Percentiles rank a stretch among this genome's conserved stretches.
Conservation (phyloP, 306 rosid genomes). For the Prinsepia uniflora region DNA sequence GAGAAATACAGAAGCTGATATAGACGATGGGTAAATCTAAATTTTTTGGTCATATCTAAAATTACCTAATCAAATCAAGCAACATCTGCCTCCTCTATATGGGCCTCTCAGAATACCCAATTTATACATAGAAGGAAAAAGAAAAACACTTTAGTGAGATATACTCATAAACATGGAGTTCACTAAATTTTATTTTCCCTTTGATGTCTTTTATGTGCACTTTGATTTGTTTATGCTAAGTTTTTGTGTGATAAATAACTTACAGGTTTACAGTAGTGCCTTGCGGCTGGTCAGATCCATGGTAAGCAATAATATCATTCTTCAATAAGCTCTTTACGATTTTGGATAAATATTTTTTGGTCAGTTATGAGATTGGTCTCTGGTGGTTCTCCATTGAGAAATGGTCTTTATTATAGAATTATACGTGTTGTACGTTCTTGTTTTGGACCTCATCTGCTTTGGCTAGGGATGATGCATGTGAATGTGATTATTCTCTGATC, state of each 20-base stretch:
- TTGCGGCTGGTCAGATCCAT: conserved; percentile 94
- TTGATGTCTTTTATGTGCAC: neutral
- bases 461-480: neutral
- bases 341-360: neutral
- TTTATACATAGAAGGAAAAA: neutral
- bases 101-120: neutral
- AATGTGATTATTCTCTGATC: neutral
- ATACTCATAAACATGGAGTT: neutral
- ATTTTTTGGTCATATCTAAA: too few relatives aligned
- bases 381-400: neutral
- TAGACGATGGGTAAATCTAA: too few relatives aligned
- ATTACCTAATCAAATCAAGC: too few relatives aligned
- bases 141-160: neutral
- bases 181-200: neutral
- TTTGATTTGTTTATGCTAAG: conserved; percentile 16
- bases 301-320: conserved; percentile 47
- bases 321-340: neutral
- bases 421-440: neutral
- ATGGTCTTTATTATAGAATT: neutral
- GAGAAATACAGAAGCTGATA: too few relatives aligned
- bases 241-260: conserved; percentile 10
- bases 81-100: too few relatives aligned
- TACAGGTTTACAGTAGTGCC: conserved; percentile 97
- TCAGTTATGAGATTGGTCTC: neutral
- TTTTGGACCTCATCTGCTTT: neutral